These are phyloP conservation scores for Aspergillus haitiensis DNA, from an alignment of 495 filamentous ascomycete genomes.

Conservation along the genomic window DNA sequence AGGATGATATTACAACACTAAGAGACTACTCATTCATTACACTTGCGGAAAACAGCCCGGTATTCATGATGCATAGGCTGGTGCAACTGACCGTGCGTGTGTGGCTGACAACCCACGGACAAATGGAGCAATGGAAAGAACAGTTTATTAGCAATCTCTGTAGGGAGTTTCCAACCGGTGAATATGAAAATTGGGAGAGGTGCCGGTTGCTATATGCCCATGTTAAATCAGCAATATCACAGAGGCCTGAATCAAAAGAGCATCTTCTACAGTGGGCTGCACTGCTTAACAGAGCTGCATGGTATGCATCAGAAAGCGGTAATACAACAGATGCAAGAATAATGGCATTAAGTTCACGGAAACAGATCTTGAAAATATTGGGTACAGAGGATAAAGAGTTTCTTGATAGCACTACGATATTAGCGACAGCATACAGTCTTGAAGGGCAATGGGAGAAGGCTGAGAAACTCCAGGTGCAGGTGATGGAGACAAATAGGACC, in stretches of 20 bases:
- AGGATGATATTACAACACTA: slow-evolving; percentile 10
- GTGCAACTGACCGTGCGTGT: slow-evolving; percentile 45
- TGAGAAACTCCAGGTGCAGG: too few relatives aligned
- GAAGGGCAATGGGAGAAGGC: too few relatives aligned
- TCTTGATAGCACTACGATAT: too few relatives aligned
- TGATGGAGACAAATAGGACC: too few relatives aligned
- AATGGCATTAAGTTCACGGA: too few relatives aligned
- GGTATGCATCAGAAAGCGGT: too few relatives aligned
- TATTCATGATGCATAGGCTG: slow-evolving; percentile 49
- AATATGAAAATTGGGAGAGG: slow-evolving; percentile 28
- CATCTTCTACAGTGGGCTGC: not conserved
- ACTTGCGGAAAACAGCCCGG: slow-evolving; percentile 11
- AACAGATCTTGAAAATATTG: too few relatives aligned
- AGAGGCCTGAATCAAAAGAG: slow-evolving; percentile 16
- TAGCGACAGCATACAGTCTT: too few relatives aligned
- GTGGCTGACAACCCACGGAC: slow-evolving; percentile 40
- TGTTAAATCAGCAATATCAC: slow-evolving; percentile 18
- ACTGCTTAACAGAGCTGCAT: too few relatives aligned
- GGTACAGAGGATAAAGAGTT: too few relatives aligned
- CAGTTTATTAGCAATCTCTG: slow-evolving; percentile 40
- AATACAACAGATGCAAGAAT: too few relatives aligned
- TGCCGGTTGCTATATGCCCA: slow-evolving; percentile 33
- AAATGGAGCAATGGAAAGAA: slow-evolving; percentile 41
- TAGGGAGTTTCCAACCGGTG: slow-evolving; percentile 39
- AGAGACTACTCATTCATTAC: slow-evolving; percentile 34